Evolutionary conservation across 2,329 filamentous ascomycete genomes (phyloP).

Genomic region (Aaosphaeria pasadenensis): DNA sequence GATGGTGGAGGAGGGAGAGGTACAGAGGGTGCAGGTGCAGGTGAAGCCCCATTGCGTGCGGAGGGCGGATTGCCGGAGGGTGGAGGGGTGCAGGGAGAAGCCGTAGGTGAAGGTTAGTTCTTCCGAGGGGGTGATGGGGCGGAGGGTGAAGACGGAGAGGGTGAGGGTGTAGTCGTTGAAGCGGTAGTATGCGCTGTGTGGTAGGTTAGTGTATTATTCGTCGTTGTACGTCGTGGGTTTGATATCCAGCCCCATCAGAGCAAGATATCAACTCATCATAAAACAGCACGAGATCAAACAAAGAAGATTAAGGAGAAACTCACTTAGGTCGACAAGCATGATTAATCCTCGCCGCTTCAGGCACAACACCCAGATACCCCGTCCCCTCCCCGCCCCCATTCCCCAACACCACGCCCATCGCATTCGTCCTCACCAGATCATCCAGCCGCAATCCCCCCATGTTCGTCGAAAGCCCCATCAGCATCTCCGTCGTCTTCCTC

Average conservation of each 20-base stretch:
- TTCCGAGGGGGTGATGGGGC: constrained; percentile 22
- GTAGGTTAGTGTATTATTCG: background rate
- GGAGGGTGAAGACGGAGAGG: constrained; percentile 25
- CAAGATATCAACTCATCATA: background rate
- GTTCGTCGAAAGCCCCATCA: constrained; percentile 15
- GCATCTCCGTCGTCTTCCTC: constrained; percentile 8
- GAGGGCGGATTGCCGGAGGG: constrained; percentile 15
- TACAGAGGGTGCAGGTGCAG: constrained; percentile 29
- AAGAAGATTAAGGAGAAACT: background rate
- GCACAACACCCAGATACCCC: constrained; percentile 18
- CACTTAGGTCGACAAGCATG: constrained; percentile 33
- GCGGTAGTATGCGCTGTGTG: constrained; percentile 21
- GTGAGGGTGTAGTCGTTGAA: constrained; percentile 27
- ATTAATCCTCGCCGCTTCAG: constrained; percentile 31
- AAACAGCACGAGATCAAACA: background rate
- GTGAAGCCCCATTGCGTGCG: constrained; percentile 25
- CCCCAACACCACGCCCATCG: constrained; percentile 16
- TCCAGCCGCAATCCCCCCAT: constrained; percentile 12
- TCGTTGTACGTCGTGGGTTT: background rate
- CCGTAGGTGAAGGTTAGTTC: constrained; percentile 31
- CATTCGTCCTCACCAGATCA: constrained; percentile 25
- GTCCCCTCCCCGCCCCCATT: constrained; percentile 2
- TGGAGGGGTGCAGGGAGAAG: constrained; percentile 15
- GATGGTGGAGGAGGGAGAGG: constrained; percentile 8
- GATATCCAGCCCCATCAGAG: too few species aligned